Evolutionary conservation across 768 basidiomycete genomes (phyloP).

Genomic region (Rhodotorula sphaerocarpa): DNA sequence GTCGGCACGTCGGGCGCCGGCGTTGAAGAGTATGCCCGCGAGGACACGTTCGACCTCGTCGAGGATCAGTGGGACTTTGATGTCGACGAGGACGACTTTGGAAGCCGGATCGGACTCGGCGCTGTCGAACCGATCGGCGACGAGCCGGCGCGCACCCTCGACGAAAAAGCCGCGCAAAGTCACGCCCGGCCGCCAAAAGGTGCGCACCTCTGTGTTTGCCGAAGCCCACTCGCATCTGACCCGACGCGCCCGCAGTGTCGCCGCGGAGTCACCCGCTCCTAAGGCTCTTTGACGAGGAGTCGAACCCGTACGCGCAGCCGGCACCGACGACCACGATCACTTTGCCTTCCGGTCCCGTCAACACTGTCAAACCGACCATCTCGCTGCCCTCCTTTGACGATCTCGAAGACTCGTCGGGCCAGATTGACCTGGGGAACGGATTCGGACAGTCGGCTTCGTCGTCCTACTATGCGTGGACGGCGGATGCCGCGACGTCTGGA

Average conservation of each 20-base stretch:
- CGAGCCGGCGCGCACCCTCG: slow-evolving; percentile 20
- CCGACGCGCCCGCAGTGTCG: neutral
- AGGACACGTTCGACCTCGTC: slow-evolving; percentile 26
- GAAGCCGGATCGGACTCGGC: neutral
- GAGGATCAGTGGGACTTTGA: slow-evolving; percentile 39
- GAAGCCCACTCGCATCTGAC: neutral
- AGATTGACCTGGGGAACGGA: too few relatives aligned
- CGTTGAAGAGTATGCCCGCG: slow-evolving; percentile 36
- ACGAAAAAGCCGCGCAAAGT: slow-evolving; percentile 27
- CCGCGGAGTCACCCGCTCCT: slow-evolving; percentile 32
- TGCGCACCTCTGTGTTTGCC: slow-evolving; percentile 44
- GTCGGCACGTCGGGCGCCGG: slow-evolving; percentile 48
- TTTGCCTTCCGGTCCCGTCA: slow-evolving; percentile 12
- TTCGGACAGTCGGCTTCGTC: too few relatives aligned
- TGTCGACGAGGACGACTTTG: slow-evolving; percentile 26
- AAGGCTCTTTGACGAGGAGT: slow-evolving; percentile 36
- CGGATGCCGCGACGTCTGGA: neutral
- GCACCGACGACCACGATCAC: slow-evolving; percentile 46
- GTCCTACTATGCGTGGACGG: neutral
- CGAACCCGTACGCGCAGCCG: slow-evolving; percentile 36
- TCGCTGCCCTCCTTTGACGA: slow-evolving; percentile 30
- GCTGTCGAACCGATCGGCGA: slow-evolving; percentile 21
- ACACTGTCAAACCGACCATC: slow-evolving; percentile 32
- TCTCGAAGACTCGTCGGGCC: slow-evolving; percentile 5
- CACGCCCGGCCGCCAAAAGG: slow-evolving; percentile 14